These are phyloP conservation scores for Gymnopilus dilepis DNA, from an alignment of 768 basidiomycete species.

Conservation along the genomic window DNA sequence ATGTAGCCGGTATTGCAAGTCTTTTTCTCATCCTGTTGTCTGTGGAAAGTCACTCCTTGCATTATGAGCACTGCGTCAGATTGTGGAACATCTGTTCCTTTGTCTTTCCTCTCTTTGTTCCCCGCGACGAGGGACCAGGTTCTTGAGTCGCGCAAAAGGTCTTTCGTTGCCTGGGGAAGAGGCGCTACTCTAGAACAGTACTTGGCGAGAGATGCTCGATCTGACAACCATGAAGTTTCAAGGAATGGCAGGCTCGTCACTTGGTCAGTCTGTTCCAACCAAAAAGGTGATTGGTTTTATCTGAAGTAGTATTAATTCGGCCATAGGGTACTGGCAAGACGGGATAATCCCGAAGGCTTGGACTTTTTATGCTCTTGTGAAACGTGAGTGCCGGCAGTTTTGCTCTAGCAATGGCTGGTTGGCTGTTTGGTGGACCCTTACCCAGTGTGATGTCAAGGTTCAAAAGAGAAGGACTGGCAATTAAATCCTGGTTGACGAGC, in stretches of 20 bases:
- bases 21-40: no score
- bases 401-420: neutral
- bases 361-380: constrained; percentile 66
- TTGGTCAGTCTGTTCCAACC: constrained; percentile 43
- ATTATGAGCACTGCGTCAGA: neutral
- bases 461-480: constrained; percentile 28
- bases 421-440: neutral
- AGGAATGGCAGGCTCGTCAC: constrained; percentile 50
- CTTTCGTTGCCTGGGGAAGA: constrained; percentile 18
- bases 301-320: neutral
- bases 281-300: neutral
- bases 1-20: no score
- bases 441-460: constrained; percentile 11
- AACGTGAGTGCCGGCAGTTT: constrained; percentile 45
- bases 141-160: constrained; percentile 20
- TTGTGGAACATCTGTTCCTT: neutral
- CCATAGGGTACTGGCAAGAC: constrained; percentile 61
- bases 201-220: constrained; percentile 16
- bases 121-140: constrained; percentile 19
- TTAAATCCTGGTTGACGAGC: constrained; percentile 8
- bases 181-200: constrained; percentile 22
- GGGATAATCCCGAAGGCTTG: constrained; percentile 52
- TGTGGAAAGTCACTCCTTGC: no score
- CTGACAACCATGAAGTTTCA: constrained; percentile 42
- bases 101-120: constrained; percentile 46